A percentile compares a stretch with the other conserved stretches of the same genome.
Evolutionary conservation across 2,329 filamentous ascomycete genomes (phyloP).

Genomic region (Albophoma yamanashiensis): DNA sequence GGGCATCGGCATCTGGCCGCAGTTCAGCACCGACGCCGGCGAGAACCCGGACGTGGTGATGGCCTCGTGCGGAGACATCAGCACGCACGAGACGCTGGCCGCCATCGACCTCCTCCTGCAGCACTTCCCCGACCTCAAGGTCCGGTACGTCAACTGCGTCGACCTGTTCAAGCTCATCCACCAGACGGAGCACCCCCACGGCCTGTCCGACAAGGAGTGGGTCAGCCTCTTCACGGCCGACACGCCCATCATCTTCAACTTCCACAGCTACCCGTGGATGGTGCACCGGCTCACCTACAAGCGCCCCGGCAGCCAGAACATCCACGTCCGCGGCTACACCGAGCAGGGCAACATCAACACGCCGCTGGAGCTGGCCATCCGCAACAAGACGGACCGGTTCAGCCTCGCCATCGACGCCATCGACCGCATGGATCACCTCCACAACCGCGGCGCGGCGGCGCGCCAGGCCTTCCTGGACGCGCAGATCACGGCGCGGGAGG

Average conservation of each 20-base stretch:
- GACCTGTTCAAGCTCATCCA: conserved; percentile 74
- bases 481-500: conserved; percentile 52
- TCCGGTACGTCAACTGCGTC: conserved; percentile 71
- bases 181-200: conserved; percentile 60
- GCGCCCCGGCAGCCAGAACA: conserved; percentile 54
- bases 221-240: conserved; percentile 59
- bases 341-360: conserved; percentile 83
- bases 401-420: conserved; percentile 69
- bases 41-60: conserved; percentile 64
- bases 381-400: conserved; percentile 69
- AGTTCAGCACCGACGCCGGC: conserved; percentile 61
- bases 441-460: conserved; percentile 51
- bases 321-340: conserved; percentile 69
- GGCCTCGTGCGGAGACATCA: conserved; percentile 65
- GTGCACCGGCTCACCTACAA: conserved; percentile 69
- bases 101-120: conserved; percentile 64
- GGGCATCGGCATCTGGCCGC: conserved; percentile 68
- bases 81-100: conserved; percentile 63
- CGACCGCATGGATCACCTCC: conserved; percentile 51
- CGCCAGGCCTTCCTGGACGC: conserved; percentile 54
- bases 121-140: conserved; percentile 60
- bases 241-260: conserved; percentile 71
- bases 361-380: conserved; percentile 65
- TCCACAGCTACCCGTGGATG: conserved; percentile 75
- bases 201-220: conserved; percentile 57